Evolutionary conservation across 2,329 filamentous ascomycete genomes (phyloP).

Genomic region (Diplodia seriata): DNA sequence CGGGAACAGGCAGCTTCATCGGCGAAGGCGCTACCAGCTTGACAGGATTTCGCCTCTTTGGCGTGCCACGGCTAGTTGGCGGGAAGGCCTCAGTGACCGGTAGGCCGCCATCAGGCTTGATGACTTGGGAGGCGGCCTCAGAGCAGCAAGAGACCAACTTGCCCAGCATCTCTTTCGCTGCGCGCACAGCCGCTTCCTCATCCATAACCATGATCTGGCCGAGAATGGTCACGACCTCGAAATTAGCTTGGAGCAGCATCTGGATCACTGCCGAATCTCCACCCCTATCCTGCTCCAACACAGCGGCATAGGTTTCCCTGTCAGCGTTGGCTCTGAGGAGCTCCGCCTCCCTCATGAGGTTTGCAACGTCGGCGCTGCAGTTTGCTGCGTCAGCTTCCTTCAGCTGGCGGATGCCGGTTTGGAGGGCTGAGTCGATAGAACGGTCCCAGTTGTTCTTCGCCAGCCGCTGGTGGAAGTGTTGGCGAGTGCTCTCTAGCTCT

Average conservation of each 20-base stretch:
- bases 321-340: constrained; percentile 83
- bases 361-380: constrained; percentile 72
- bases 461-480: constrained; percentile 87
- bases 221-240: constrained; percentile 86
- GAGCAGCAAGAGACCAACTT: constrained; percentile 80
- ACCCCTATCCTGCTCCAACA: constrained; percentile 83
- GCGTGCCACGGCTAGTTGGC: constrained; percentile 74
- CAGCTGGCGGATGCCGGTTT: constrained; percentile 82
- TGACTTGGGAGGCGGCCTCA: constrained; percentile 77
- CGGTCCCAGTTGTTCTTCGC: constrained; percentile 86
- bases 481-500: constrained; percentile 87
- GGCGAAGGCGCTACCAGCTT: constrained; percentile 57
- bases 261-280: constrained; percentile 81
- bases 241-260: constrained; percentile 84
- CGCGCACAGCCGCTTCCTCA: constrained; percentile 80
- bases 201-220: constrained; percentile 81
- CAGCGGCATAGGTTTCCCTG: constrained; percentile 76
- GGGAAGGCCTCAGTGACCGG: constrained; percentile 70
- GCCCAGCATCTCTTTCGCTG: constrained; percentile 77
- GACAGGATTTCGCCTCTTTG: constrained; percentile 69
- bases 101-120: constrained; percentile 83
- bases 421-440: constrained; percentile 83
- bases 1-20: constrained; percentile 45
- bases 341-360: constrained; percentile 81
- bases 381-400: constrained; percentile 69